Base-by-base conservation (phyloP, 1,139 yeast genomes). In the Yamadazyma triangularis region DNA sequence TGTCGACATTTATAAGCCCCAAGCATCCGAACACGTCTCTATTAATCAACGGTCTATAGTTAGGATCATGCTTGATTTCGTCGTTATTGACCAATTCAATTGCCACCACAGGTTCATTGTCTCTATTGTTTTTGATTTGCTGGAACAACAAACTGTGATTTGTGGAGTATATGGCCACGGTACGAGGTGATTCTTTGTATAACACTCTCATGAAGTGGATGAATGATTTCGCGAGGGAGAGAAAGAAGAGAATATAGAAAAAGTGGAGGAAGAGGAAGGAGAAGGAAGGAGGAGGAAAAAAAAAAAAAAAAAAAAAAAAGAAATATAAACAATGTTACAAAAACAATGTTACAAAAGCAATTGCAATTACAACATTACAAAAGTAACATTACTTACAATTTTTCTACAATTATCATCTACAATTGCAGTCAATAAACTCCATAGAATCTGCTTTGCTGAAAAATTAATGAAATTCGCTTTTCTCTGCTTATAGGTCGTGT, bases 11-110 rank as follows among this genome's bases (percentile, higher is more conserved):
- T 24, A 89, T 81, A 29, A 93, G 61, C 0, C 99, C 99, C 14
- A 91, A 58, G 47, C 93, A 87, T 1, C 99, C 98, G 45, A 64
- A 69, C 13, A 85, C 70, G 15, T 81, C 81, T 13, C 75, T 66
- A 18, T 67, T 64, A 12, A 81, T 58, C 21, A 88, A 59, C 16
- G 57, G 50, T 38, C 63, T 68, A 51, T 63, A 81, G 2, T 69
- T 69, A 11, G 58, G 55, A 29, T 60, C 66, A 29, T 54, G 45
- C 15, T 63, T 51, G 39, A 73, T 56, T 13, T 58, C 56, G 2
- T 55, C 51, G 37, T 66, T 70, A 12, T 70, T 56, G 4, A 65
- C 56, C 28, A 77, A 50, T 47, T 77, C 82, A 28, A 77, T 74
- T 16, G 73, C 77, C 34, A 77, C 77, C 32, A 73, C 64, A 15